Evolutionary conservation across 768 basidiomycete species (phyloP), one percentile per base, ranked within the genome.

Genomic region (Chalciporus piperatus): DNA sequence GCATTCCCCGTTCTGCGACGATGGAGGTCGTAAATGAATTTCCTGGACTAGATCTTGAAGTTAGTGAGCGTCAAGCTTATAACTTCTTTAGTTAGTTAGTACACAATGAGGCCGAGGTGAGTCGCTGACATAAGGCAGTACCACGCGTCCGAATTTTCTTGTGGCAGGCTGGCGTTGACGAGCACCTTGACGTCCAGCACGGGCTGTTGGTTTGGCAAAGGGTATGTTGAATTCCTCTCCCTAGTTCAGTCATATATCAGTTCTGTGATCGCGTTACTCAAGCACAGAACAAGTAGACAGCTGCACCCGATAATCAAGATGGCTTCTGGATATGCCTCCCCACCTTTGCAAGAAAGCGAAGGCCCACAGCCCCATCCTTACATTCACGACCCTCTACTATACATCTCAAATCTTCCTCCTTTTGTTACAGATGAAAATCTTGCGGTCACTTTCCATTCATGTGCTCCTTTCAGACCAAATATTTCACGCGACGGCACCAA

Each of bases 381-480:
- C 72, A 81, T 93, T 58, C 86, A 87, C 65, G 89, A 92, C 63
- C 88, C 91, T 17, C 65, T 89, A 54, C 75, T 93, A 41, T 86
- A 91, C 73, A 84, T 93, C 69, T 82, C 91, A 20, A 85, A 83
- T 68, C 70, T 93, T 39, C 86, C 92, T 5, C 70, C 83, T 32
- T 82, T 79, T 70, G 79, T 91, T 46, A 74, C 82, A 47, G 91
- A 93, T 69, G 84, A 89, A 63, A 84, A 83, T 59, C 76, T 93
- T 20, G 91, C 90, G 2, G 60, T 79, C 55, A 83, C 87, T 3
- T 84, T 93, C 60, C 78, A 83, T 57, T 72, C 76, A 57, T 92
- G 88, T 65, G 86, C 85, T 20, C 91, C 89, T 6, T 89, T 91
- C 74, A 81, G 90, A 62, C 90, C 88, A 39, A 85, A 78, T 67